Conservation (phyloP, 1,284 basidiomycete genomes). For the Cryptococcus neoformans region DNA sequence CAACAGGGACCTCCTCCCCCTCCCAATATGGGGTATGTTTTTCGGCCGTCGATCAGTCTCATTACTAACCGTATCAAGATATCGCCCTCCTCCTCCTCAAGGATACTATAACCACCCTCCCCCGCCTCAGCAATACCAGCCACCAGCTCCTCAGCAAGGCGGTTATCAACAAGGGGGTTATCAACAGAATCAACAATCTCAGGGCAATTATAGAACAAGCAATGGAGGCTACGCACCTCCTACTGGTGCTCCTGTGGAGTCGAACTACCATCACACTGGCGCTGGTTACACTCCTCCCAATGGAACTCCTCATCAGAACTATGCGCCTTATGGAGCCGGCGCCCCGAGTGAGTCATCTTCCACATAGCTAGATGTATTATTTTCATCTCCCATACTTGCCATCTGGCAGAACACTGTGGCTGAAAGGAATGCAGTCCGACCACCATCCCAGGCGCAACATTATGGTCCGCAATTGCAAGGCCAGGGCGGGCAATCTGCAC, state of each 20-base stretch:
- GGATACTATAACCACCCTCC: conserved; percentile 2
- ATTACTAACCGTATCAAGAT: conserved; percentile 4
- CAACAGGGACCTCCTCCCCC: conserved; percentile 16
- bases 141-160: neutral
- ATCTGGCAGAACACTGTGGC: neutral
- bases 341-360: conserved; percentile 16
- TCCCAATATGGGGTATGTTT: conserved; percentile 9
- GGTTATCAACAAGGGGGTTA: neutral
- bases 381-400: neutral
- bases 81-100: conserved; percentile 1
- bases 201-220: neutral
- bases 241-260: conserved; percentile 20
- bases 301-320: conserved; percentile 7
- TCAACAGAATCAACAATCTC: neutral
- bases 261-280: conserved; percentile 25
- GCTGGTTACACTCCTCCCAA: conserved; percentile 23
- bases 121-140: conserved; percentile 13
- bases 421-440: conserved; percentile 17
- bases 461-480: conserved; percentile 65
- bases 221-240: conserved; percentile 18
- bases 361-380: neutral
- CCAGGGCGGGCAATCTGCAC: conserved; percentile 54
- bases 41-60: conserved; percentile 1
- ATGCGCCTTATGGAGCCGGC: conserved; percentile 16
- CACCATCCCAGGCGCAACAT: conserved; percentile 56